Evolutionary conservation across 768 basidiomycete species (phyloP), one percentile per base, ranked within the genome.

Genomic region (Hygrophorus pudorinus): DNA sequence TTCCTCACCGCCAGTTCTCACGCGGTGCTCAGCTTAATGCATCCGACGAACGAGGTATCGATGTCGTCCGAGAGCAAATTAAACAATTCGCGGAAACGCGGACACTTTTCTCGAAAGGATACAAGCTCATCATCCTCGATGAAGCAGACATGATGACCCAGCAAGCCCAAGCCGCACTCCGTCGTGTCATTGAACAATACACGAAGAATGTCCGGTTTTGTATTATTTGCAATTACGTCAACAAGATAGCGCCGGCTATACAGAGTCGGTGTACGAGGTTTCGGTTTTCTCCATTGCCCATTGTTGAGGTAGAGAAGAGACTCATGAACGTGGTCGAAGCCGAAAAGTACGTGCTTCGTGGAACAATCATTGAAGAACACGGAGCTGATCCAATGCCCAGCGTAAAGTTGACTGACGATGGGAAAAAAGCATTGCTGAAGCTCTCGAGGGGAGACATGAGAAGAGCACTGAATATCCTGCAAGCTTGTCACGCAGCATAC

Each of bases 61-160:
- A 99, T 48, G 93, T 97, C 35, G 96, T 99, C 13, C 80, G 96
- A 41, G 96, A 98, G 63, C 93, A 97, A 69, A 93, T 99, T 61
- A 99, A 98, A 61, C 91, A 90, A 57, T 99, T 98, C 54, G 92
- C 96, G 1, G 90, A 93, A 65, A 97, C 93, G 11, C 79, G 91
- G 41, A 96, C 91, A 8, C 65, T 97, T 5, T 85, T 81, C 58
- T 79, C 90, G 10, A 92, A 92, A 56, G 90, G 90, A 13, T 98
- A 82, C 76, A 99, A 98, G 57, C 81, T 99, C 59, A 94, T 99
- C 62, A 81, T 99, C 49, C 78, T 99, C 28, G 96, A 99, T 53
- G 96, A 99, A 63, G 96, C 96, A n/a, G 96, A 99, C 70, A 96
- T 96, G 94, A 99, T 99, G 96, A 99, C 96, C 0, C 84, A 91